Evolutionary conservation across 2,329 filamentous ascomycete species (phyloP), one percentile per base, ranked within the genome.

Genomic region (Bimuria novae-zelandiae): DNA sequence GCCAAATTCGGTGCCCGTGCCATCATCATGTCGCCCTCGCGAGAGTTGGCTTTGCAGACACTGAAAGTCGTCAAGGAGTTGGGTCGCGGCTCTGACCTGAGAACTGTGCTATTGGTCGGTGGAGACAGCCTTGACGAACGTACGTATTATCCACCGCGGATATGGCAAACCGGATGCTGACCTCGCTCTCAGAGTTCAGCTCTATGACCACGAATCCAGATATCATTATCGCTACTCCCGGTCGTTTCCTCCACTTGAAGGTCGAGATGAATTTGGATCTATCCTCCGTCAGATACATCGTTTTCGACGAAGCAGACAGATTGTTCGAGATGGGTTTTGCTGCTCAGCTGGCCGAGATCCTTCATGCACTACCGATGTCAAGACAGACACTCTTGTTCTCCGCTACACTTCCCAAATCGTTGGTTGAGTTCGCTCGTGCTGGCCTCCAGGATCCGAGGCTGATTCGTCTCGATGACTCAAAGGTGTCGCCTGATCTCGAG

Each of bases 321-420:
- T 80, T 99, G 17, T 99, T 99, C 74, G 94, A 99, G 71, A 97
- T 99, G 93, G 95, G 94, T 64, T 99, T 99, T 71, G 92, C 92
- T 4, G 87, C 90, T 3, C 94, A 99, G 69, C 79, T 99, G 62
- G 89, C 89, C 1, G 94, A 99, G 71, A 97, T 97, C 79, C 78
- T 99, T 46, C 87, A 96, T 68, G 89, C 92, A 0, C 79, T 99
- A 14, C 94, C 95, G 1, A 79, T 84, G 0, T 89, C 87, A 21
- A 84, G 95, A 53, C 94, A 99, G 71, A 99, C 92, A 3, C 78
- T 97, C 7, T 81, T 99, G 1, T 99, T 99, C 74, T 99, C 94
- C 29, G 94, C 94, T 0, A 99, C 94, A 0, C 80, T 99, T 17
- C 94, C 94, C 1, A 93, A 93, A 51, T 96, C 92, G 0, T 80